Percentiles rank a stretch among this genome's conserved stretches.
These are phyloP conservation scores for Suillus cothurnatus DNA, from an alignment of 768 basidiomycete genomes.

Conservation along the genomic window DNA sequence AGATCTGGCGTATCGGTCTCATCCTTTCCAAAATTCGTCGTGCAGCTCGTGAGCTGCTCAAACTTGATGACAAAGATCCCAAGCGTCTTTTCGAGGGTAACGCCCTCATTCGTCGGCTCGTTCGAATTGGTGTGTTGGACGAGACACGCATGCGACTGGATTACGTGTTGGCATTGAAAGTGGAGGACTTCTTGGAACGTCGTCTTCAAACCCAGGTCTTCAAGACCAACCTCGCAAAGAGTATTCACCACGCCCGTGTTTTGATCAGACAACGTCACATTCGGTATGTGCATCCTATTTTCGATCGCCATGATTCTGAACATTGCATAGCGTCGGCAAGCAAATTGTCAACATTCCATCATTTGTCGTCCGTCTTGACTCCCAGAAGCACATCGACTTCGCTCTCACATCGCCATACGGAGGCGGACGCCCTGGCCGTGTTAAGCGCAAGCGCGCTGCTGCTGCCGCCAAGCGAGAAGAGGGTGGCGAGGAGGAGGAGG, in stretches of 20 bases:
- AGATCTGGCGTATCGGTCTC: slow-evolving; percentile 99
- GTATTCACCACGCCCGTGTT: slow-evolving; percentile 97
- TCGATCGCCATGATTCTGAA: slow-evolving; percentile 2
- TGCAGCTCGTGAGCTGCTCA: slow-evolving; percentile 99
- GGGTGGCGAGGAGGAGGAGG: slow-evolving; percentile 89
- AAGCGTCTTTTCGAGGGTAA: slow-evolving; percentile 99
- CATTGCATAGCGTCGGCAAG: slow-evolving; percentile 81
- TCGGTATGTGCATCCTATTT: slow-evolving; percentile 56
- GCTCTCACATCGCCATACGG: slow-evolving; percentile 96
- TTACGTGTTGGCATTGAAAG: slow-evolving; percentile 99
- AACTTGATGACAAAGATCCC: slow-evolving; percentile 99
- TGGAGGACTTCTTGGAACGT: slow-evolving; percentile 99
- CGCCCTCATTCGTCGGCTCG: slow-evolving; percentile 93
- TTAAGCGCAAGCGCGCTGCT: slow-evolving; percentile 97
- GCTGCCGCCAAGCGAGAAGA: slow-evolving; percentile 91
- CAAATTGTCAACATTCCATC: slow-evolving; percentile 99
- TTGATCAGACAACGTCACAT: slow-evolving; percentile 99
- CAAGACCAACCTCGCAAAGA: slow-evolving; percentile 97
- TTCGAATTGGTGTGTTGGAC: slow-evolving; percentile 99
- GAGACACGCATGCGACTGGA: slow-evolving; percentile 99
- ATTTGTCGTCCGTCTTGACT: slow-evolving; percentile 98
- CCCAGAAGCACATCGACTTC: slow-evolving; percentile 99
- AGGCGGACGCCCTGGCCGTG: slow-evolving; percentile 91
- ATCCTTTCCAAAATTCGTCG: slow-evolving; percentile 99
- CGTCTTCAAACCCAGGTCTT: slow-evolving; percentile 99